Percentiles rank a stretch among this genome's conserved stretches.
phyloP scores from a whole-genome alignment of 2,329 filamentous ascomycete genomes.

The Sporothrix dimorphospora region DNA sequence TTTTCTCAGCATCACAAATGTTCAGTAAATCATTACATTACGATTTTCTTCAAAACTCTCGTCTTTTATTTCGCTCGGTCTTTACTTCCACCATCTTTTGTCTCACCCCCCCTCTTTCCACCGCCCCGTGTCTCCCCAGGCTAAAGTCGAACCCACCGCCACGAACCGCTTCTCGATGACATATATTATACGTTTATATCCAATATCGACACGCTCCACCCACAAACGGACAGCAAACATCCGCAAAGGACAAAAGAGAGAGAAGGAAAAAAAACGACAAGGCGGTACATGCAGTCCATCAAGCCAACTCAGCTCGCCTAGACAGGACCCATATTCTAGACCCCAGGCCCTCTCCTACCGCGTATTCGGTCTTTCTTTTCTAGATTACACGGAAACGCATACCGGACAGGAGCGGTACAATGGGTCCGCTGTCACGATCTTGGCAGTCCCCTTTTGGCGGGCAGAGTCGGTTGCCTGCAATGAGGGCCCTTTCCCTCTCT shows the following conservation, averaged over 20 bases:
- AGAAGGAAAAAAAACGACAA: background rate
- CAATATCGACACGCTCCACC: constrained; percentile 10
- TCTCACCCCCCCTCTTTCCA: background rate
- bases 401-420: background rate
- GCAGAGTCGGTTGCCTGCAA: no score
- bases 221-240: constrained; percentile 5
- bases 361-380: background rate
- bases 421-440: background rate
- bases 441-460: background rate
- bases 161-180: background rate
- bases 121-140: constrained; percentile 10
- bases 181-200: background rate
- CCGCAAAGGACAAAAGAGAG: background rate
- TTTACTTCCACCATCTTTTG: background rate
- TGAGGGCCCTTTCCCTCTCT: background rate
- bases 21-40: background rate
- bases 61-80: background rate
- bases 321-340: constrained; percentile 6
- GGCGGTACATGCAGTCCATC: background rate
- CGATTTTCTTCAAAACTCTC: background rate
- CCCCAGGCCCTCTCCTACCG: background rate
- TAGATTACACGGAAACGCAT: background rate
- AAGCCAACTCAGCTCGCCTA: background rate
- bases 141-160: constrained; percentile 19
- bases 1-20: background rate